Evolutionary conservation across 2,329 filamentous ascomycete genomes (phyloP), one percentile per base, ranked within the genome.

Genomic region (Leptodontidium sp.): DNA sequence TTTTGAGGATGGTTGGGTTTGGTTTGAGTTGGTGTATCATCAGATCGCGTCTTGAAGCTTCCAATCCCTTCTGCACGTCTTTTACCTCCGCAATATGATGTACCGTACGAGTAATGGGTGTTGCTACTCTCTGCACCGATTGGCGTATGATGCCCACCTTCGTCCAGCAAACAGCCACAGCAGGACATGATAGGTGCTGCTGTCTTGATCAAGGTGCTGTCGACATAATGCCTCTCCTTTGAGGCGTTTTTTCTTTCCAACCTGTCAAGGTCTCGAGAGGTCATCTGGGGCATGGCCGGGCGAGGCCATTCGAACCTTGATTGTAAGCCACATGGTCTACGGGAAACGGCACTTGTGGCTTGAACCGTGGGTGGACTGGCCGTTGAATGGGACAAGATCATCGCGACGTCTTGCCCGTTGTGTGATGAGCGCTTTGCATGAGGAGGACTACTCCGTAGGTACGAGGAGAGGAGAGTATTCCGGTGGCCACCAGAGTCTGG

Each of bases 321-420:
- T 63, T 57, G 52, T 40, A 49, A 66, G 63, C 65, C 63, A 68
- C 65, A 64, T 59, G 50, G 38, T n/a, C 50, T 49, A 32, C 35
- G 15, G 53, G 35, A 59, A 58, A 67, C 40, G 64, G 65, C 66
- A 67, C 61, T 57, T 68, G 66, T 71, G 69, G 69, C 69, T 71
- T 71, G 66, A 62, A 61, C 40, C 65, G 58, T 45, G 53, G 52
- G 53, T 47, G 57, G 32, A 61, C 61, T 53, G 38, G 61, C 66
- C 38, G 57, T 66, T 64, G 45, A 55, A 29, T 21, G 15, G 43
- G 45, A 53, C 45, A 35, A 58, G 69, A 70, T 69, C 68, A 38
- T 67, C 64, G 52, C 47, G 29, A 52, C 35, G 40, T 50, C 26
- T 7, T 35, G 26, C 43, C 26, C 4, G 29, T 35, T n/a, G 40